phyloP scores from a whole-genome alignment of 805 yeast genomes.

The Candida namnaoensis region DNA sequence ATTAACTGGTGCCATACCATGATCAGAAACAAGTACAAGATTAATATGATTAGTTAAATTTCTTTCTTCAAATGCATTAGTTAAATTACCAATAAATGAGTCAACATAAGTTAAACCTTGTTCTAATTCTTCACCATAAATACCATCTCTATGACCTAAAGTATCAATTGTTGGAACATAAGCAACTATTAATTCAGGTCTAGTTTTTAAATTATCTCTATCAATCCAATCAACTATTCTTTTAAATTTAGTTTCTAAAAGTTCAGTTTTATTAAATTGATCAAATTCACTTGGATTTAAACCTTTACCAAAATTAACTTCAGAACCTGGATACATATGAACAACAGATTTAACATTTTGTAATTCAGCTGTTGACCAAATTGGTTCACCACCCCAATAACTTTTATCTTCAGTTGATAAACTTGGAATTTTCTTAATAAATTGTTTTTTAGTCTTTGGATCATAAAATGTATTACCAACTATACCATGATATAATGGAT shows the following conservation, averaged over 20 bases:
- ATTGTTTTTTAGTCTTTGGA: slow-evolving; percentile 42
- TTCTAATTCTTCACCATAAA: slow-evolving; percentile 48
- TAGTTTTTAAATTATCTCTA: slow-evolving; percentile 25
- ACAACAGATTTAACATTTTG: slow-evolving; percentile 62
- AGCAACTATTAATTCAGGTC: slow-evolving; percentile 73
- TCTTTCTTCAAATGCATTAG: slow-evolving; percentile 38
- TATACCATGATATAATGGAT: slow-evolving; percentile 81
- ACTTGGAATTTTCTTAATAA: slow-evolving; percentile 52
- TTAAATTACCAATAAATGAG: slow-evolving; percentile 42
- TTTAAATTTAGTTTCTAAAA: slow-evolving; percentile 45
- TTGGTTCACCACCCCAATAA: slow-evolving; percentile 89
- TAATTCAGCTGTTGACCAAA: slow-evolving; percentile 69
- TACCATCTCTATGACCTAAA: slow-evolving; percentile 68
- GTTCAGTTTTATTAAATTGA: slow-evolving; percentile 55
- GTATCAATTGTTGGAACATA: slow-evolving; percentile 80
- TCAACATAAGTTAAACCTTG: slow-evolving; percentile 59
- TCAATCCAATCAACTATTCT: slow-evolving; percentile 66
- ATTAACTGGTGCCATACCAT: slow-evolving; percentile 88
- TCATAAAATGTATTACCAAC: slow-evolving; percentile 79
- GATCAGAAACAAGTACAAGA: slow-evolving; percentile 76
- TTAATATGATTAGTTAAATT: slow-evolving; percentile 62
- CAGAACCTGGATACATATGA: slow-evolving; percentile 98
- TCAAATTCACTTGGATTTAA: slow-evolving; percentile 46
- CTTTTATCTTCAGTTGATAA: slow-evolving; percentile 41
- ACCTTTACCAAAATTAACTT: slow-evolving; percentile 45